Evolutionary conservation across 1,139 yeast genomes (phyloP), one percentile per base, ranked within the genome.

Genomic region (Diutina ranongensis): DNA sequence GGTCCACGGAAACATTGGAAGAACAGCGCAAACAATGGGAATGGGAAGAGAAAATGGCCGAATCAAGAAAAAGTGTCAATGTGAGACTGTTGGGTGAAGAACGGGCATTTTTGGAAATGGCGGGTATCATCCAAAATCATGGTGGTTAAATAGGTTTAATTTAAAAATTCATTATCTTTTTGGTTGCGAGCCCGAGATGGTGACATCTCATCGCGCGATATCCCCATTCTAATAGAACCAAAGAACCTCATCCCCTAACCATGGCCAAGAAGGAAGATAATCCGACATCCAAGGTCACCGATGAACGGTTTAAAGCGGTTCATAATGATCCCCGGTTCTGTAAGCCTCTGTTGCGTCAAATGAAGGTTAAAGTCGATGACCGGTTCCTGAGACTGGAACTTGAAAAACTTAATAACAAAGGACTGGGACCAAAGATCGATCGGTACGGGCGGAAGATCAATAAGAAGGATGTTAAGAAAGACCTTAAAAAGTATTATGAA

Each of bases 281-380:
- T 8, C 27, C 15, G 16, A 22, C 40, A 18, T 28, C 40, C 28
- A 20, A 38, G 19, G 32, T 38, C 32, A 38, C 47, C 27, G 52
- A 48, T 33, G 46, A 45, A 10, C 44, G 98, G 59, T 92, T 92
- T 63, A 67, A 83, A 19, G 69, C 81, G 4, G 84, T 89, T 4
- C 88, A 83, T 55, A 78, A 74, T 53, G 98, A 94, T 62, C 97
- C 98, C 3, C 73, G 96, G 52, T 92, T 92, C 65, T 81, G 77
- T 52, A 65, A 78, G 40, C 92, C 96, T 3, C 80, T 74, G 54
- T 72, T 74, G 58, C 80, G 79, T 55, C 80, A 82, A 51, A 66
- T 81, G 51, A 84, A 83, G 60, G 83, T 87, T 40, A 79, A 84
- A 54, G 74, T 94, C 40, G 99, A 92, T 64, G 84, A 80, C 49